phyloP scores from a whole-genome alignment of 1,284 basidiomycete species.

The Blastosporella zonata region DNA sequence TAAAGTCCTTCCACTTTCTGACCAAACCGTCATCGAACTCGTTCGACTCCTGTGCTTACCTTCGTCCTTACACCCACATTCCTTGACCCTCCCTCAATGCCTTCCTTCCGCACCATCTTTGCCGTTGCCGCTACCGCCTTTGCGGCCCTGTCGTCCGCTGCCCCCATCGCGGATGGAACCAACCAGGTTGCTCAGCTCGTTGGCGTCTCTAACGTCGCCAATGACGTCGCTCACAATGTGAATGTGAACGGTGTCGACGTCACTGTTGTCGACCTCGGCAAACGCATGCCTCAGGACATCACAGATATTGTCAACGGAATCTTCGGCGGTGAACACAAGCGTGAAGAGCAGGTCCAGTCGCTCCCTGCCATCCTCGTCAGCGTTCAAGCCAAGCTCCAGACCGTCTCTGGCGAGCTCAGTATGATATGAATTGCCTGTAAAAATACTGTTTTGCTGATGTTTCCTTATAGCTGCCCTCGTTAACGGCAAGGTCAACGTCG shows the following conservation, averaged over 20 bases:
- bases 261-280: too few relatives aligned
- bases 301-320: too few relatives aligned
- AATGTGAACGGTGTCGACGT: not conserved
- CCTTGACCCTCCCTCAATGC: constrained; percentile 1
- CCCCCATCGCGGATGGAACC: not conserved
- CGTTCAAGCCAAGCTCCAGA: not conserved
- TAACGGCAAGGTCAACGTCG: not conserved
- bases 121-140: not conserved
- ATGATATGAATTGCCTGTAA: not conserved
- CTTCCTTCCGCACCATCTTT: not conserved
- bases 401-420: not conserved
- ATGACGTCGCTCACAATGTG: not conserved
- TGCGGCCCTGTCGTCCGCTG: not conserved
- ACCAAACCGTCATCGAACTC: too few relatives aligned
- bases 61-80: not conserved
- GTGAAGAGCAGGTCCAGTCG: not conserved
- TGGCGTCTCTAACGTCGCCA: not conserved
- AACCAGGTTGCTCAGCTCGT: not conserved
- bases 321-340: not conserved
- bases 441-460: not conserved
- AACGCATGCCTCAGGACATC: not conserved
- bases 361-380: not conserved
- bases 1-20: too few relatives aligned
- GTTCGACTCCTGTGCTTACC: too few relatives aligned
- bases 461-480: not conserved